Conservation (phyloP, 1,284 basidiomycete species). For the Hemileia vastatrix region DNA sequence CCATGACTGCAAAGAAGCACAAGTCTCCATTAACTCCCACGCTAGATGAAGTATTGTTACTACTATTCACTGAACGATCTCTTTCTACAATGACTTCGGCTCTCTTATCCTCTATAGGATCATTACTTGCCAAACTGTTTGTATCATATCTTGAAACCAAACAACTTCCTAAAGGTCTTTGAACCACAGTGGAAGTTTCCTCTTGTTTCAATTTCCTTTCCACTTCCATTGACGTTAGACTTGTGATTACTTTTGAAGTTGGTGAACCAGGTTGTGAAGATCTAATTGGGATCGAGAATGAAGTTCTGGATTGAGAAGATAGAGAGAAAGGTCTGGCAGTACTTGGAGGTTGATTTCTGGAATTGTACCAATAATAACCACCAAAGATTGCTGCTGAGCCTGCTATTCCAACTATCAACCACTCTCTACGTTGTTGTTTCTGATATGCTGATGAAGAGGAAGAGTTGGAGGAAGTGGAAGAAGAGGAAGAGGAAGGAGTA, state of each 20-base stretch:
- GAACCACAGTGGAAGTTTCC: too few relatives aligned
- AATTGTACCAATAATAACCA: slow-evolving; percentile 40
- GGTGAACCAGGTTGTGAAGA: too few relatives aligned
- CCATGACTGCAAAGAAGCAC: slow-evolving; percentile 45
- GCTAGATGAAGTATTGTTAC: too few relatives aligned
- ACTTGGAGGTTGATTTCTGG: too few relatives aligned
- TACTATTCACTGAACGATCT: too few relatives aligned
- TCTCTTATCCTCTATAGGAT: slow-evolving; percentile 79
- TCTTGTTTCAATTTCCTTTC: too few relatives aligned
- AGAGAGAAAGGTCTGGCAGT: too few relatives aligned
- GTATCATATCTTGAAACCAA: slow-evolving; percentile 54
- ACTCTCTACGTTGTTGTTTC: slow-evolving; percentile 36
- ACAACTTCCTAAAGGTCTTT: too few relatives aligned
- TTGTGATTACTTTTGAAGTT: too few relatives aligned
- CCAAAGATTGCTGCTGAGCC: slow-evolving; percentile 39
- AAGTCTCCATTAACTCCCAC: slow-evolving; percentile 9
- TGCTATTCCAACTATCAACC: slow-evolving; percentile 39
- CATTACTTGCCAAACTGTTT: slow-evolving; percentile 69
- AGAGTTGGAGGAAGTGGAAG: slow-evolving; percentile 24
- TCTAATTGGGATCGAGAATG: too few relatives aligned
- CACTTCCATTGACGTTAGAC: too few relatives aligned
- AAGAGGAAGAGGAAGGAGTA: slow-evolving; percentile 5
- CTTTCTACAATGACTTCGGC: slow-evolving; percentile 61
- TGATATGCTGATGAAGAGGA: slow-evolving; percentile 28
- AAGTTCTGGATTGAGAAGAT: too few relatives aligned